Evolutionary conservation across 164 flowering plant genomes (phyloP).

Genomic region (Annona cherimola): DNA sequence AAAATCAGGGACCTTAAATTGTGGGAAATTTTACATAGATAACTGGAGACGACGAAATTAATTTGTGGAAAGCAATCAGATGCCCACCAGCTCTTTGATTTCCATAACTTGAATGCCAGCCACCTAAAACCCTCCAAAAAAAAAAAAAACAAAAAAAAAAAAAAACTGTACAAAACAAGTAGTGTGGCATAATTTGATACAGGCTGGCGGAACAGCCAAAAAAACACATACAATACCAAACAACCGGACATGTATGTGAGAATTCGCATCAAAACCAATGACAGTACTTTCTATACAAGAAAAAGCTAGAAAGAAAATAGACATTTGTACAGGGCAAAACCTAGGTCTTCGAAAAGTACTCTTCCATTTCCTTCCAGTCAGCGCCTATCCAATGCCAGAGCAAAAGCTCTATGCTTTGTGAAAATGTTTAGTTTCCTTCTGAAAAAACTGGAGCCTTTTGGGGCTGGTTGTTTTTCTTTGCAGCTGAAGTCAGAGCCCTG

Average conservation of each 20-base stretch:
- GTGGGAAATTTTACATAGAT: too few relatives aligned
- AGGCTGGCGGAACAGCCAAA: too few relatives aligned
- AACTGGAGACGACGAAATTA: too few relatives aligned
- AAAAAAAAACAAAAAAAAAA: too few relatives aligned
- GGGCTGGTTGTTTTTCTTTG: slow-evolving; percentile 19
- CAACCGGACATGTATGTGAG: slow-evolving; percentile 3
- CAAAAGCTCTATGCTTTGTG: slow-evolving; percentile 15
- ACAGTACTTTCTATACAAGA: background rate
- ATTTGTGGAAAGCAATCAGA: too few relatives aligned
- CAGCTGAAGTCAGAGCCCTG: slow-evolving; percentile 1
- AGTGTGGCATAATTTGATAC: too few relatives aligned
- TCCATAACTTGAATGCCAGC: too few relatives aligned
- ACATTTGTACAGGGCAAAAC: background rate
- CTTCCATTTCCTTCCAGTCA: background rate
- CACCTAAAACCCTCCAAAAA: too few relatives aligned
- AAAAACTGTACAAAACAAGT: too few relatives aligned
- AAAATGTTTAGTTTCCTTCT: slow-evolving; percentile 21
- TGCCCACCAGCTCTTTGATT: too few relatives aligned
- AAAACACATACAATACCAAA: background rate
- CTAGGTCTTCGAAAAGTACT: background rate
- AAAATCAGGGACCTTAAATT: too few relatives aligned
- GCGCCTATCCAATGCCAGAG: slow-evolving; percentile 8
- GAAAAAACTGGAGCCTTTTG: slow-evolving; percentile 23
- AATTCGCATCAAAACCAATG: background rate
- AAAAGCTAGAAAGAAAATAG: too few relatives aligned